Evolutionary conservation across 2,329 filamentous ascomycete species (phyloP).

Genomic region (Trichoderma afroharzianum): DNA sequence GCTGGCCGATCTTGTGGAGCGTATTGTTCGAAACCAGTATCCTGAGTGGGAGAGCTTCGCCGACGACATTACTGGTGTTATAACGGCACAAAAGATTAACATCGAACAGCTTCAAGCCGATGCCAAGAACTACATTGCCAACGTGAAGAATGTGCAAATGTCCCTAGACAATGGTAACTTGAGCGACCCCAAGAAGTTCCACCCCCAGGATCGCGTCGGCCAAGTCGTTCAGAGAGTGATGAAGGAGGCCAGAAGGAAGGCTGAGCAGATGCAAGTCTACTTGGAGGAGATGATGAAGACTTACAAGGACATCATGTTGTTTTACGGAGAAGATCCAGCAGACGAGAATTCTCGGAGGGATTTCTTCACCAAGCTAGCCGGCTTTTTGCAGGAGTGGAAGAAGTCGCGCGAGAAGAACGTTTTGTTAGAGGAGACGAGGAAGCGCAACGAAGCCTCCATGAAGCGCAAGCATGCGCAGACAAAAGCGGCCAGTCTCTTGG

Average conservation of each 20-base stretch:
- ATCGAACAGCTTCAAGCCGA: conserved; percentile 87
- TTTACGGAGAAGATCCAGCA: conserved; percentile 88
- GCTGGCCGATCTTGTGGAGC: conserved; percentile 91
- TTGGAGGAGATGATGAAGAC: conserved; percentile 87
- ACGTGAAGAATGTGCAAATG: conserved; percentile 88
- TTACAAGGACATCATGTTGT: conserved; percentile 93
- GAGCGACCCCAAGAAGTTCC: conserved; percentile 95
- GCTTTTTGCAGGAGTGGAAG: conserved; percentile 93
- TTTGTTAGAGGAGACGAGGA: conserved; percentile 72
- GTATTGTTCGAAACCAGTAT: conserved; percentile 94
- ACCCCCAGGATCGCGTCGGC: conserved; percentile 91
- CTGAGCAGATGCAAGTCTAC: conserved; percentile 91
- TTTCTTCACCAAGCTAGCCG: conserved; percentile 90
- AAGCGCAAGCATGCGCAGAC: conserved; percentile 79
- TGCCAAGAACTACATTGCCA: conserved; percentile 88
- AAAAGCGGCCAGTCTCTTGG: conserved; percentile 44
- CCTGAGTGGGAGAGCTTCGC: conserved; percentile 90
- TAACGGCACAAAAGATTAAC: conserved; percentile 83
- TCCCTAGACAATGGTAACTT: conserved; percentile 91
- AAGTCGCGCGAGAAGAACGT: conserved; percentile 93
- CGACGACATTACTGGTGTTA: conserved; percentile 77
- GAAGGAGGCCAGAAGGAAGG: conserved; percentile 95
- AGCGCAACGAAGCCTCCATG: conserved; percentile 85
- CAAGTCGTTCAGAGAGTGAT: conserved; percentile 88
- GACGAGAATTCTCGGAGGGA: conserved; percentile 93